Percentiles rank a stretch among this genome's conserved stretches.
Conservation (phyloP, 306 rosid species). For the Sophora flavescens region DNA sequence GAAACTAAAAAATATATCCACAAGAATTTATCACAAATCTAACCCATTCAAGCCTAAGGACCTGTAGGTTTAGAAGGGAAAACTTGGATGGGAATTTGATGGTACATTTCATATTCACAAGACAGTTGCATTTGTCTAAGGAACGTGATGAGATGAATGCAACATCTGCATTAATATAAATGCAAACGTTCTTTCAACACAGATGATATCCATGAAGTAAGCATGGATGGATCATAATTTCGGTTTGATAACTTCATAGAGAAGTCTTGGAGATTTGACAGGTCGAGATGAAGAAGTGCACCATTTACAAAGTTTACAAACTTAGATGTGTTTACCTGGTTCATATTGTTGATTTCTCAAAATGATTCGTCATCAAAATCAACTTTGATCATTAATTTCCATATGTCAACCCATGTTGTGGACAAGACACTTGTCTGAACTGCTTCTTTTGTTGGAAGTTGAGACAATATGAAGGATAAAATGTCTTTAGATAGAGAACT, state of each 20-base stretch:
- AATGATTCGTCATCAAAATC: background rate
- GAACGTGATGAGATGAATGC: background rate
- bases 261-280: background rate
- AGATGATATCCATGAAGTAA: background rate
- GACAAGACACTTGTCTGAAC: background rate
- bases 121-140: background rate
- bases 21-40: background rate
- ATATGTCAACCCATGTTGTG: background rate
- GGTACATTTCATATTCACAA: background rate
- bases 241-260: background rate
- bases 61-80: background rate
- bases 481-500: background rate
- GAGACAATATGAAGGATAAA: background rate
- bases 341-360: no score
- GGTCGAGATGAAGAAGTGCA: background rate
- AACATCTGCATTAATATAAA: background rate
- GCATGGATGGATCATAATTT: background rate
- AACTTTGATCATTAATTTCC: background rate
- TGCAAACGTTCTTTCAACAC: background rate
- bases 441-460: background rate
- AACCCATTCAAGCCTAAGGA: background rate
- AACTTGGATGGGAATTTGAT: background rate
- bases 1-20: background rate
- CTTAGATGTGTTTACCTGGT: background rate
- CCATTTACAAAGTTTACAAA: background rate